Conservation (phyloP, 306 rosid genomes). For the Quercus aquifolioides region DNA sequence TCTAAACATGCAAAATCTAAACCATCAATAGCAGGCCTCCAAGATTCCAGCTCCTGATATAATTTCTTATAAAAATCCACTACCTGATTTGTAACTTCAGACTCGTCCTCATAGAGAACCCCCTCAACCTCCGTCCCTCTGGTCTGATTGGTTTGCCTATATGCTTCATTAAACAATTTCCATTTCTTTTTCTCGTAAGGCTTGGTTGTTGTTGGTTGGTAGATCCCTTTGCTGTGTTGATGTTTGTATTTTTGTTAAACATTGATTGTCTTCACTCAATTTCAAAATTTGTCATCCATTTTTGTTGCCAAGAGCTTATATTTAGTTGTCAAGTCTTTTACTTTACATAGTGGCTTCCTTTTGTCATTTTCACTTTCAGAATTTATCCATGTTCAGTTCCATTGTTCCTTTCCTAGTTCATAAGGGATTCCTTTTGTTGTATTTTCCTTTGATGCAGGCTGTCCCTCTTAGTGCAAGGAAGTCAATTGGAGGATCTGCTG, state of each 20-base stretch:
- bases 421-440: slow-evolving; percentile 12
- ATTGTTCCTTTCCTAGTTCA: slow-evolving; percentile 3
- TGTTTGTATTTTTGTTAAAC: background rate
- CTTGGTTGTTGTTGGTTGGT: background rate
- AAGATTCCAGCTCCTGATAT: no score
- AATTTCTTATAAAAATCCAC: no score
- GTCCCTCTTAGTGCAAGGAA: slow-evolving; percentile 93
- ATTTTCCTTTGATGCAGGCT: slow-evolving; percentile 55
- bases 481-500: slow-evolving; percentile 84
- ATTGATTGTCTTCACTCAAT: background rate
- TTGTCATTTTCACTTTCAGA: background rate
- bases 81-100: no score
- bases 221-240: background rate
- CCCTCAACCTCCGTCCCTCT: no score
- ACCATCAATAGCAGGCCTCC: no score
- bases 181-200: background rate
- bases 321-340: background rate
- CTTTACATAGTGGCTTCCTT: background rate
- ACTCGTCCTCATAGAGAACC: no score
- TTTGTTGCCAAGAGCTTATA: background rate
- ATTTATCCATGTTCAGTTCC: background rate
- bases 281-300: background rate
- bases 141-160: no score
- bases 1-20: no score
- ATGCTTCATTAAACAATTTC: background rate